Evolutionary conservation across 2,329 filamentous ascomycete genomes (phyloP).

Genomic region (Penicillium corylophilum): DNA sequence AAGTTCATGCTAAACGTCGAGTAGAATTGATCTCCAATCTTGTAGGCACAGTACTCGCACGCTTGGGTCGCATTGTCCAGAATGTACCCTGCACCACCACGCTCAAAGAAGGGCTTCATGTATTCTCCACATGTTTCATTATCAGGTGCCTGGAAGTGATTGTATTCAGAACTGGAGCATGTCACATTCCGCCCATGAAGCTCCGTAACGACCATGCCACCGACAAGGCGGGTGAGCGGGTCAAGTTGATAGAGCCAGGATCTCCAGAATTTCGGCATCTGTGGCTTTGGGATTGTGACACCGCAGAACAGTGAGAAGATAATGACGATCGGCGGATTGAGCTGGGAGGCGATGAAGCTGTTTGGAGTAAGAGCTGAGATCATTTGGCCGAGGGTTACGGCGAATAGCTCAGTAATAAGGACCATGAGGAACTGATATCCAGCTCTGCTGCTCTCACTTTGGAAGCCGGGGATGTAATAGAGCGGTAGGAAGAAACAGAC

Average conservation of each 20-base stretch:
- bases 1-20: constrained; percentile 65
- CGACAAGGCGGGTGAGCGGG: constrained; percentile 78
- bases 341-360: constrained; percentile 73
- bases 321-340: constrained; percentile 81
- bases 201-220: constrained; percentile 76
- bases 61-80: constrained; percentile 62
- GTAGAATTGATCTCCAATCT: constrained; percentile 78
- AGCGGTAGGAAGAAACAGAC: constrained; percentile 78
- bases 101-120: constrained; percentile 68
- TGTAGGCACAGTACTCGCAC: constrained; percentile 82
- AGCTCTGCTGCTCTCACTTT: constrained; percentile 61
- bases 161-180: constrained; percentile 64
- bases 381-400: constrained; percentile 74
- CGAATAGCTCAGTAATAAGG: constrained; percentile 79
- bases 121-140: constrained; percentile 72
- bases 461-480: constrained; percentile 81
- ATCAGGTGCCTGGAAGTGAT: constrained; percentile 64
- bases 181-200: constrained; percentile 64
- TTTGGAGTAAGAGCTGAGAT: constrained; percentile 75
- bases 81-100: constrained; percentile 71
- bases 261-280: constrained; percentile 77
- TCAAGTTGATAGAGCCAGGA: constrained; percentile 80
- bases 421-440: constrained; percentile 88
- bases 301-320: constrained; percentile 84
- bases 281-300: constrained; percentile 74